Conservation (phyloP, 768 basidiomycete genomes). For the Trametopsis cervina region DNA sequence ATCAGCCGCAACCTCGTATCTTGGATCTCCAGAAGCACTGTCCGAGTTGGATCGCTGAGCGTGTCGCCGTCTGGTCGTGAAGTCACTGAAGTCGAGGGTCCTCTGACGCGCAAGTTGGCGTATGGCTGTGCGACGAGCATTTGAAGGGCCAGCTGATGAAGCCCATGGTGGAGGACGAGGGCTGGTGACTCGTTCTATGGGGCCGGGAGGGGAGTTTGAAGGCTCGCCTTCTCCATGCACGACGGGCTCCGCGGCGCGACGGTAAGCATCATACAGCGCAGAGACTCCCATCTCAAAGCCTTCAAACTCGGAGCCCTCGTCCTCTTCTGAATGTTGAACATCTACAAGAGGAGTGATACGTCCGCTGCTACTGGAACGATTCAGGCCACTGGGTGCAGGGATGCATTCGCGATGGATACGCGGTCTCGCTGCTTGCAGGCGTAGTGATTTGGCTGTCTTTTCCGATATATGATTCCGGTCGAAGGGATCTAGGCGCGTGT, state of each 20-base stretch:
- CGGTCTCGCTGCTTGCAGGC: conserved; percentile 44
- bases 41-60: conserved; percentile 29
- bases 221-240: neutral
- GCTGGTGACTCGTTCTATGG: conserved; percentile 8
- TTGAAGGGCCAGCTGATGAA: conserved; percentile 1
- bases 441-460: conserved; percentile 57
- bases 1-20: conserved; percentile 9
- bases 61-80: conserved; percentile 58
- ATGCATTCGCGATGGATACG: conserved; percentile 43
- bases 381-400: too few species aligned
- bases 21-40: neutral
- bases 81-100: conserved; percentile 66
- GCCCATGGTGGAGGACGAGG: conserved; percentile 6
- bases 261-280: conserved; percentile 60
- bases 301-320: conserved; percentile 53
- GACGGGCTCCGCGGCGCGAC: conserved; percentile 5
- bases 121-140: conserved; percentile 47
- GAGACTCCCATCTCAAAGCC: conserved; percentile 47
- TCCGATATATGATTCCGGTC: conserved; percentile 63
- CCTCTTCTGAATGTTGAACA: conserved; percentile 49
- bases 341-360: conserved; percentile 34
- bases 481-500: conserved; percentile 39
- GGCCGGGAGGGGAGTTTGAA: neutral
- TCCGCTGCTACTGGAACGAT: conserved; percentile 8
- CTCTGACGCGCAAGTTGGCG: conserved; percentile 50